Evolutionary conservation across 805 yeast species (phyloP).

Genomic region (Lipomyces mesembrius): DNA sequence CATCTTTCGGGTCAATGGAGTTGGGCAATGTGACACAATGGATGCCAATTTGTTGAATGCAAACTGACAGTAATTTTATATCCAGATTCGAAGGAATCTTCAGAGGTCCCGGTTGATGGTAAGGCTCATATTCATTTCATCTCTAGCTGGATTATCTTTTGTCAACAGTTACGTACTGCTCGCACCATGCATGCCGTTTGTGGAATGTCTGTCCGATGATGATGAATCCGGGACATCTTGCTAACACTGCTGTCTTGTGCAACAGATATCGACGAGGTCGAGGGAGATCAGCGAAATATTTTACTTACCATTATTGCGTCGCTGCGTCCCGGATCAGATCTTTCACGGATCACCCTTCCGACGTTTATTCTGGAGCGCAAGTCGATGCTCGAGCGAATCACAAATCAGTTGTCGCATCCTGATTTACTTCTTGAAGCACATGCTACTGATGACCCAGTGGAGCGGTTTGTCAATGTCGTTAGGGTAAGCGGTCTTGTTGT

Average conservation of each 20-base stretch:
- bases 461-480: slow-evolving; percentile 73
- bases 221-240: background rate
- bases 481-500: slow-evolving; percentile 42
- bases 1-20: background rate
- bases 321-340: slow-evolving; percentile 88
- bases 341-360: slow-evolving; percentile 89
- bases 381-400: slow-evolving; percentile 93
- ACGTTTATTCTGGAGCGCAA: slow-evolving; percentile 94
- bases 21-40: background rate
- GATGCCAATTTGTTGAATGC: background rate
- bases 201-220: background rate
- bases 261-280: slow-evolving; percentile 84
- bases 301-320: slow-evolving; percentile 87
- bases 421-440: slow-evolving; percentile 74
- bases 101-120: slow-evolving; percentile 10
- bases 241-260: background rate
- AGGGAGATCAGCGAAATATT: slow-evolving; percentile 85
- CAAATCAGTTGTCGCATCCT: slow-evolving; percentile 82
- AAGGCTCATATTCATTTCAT: background rate
- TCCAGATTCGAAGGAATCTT: slow-evolving; percentile 7
- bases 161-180: background rate
- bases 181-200: background rate
- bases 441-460: slow-evolving; percentile 57
- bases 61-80: background rate
- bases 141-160: background rate